Conservation (phyloP, 73 alveolate genomes). For the Symbiodinium natans region DNA sequence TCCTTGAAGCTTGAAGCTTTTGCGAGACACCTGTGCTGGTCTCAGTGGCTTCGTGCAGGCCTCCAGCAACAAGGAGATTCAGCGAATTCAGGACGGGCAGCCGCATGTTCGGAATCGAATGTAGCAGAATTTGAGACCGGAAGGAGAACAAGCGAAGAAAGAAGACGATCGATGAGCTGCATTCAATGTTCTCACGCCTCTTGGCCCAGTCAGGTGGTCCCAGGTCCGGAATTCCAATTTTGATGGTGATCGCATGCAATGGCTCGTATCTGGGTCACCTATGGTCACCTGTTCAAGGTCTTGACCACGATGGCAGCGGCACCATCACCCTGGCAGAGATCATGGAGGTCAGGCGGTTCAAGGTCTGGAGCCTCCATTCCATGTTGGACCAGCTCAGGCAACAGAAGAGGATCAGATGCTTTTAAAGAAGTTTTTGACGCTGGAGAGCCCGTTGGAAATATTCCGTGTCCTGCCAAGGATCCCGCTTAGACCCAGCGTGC, state of each 20-base stretch:
- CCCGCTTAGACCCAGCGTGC: not conserved
- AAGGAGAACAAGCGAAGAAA: not conserved
- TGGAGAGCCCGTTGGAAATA: not conserved
- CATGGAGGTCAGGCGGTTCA: not conserved
- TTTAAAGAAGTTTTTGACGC: not conserved
- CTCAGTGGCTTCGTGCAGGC: too few species aligned
- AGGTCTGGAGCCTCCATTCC: not conserved
- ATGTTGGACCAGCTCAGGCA: not conserved
- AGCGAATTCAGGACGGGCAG: not conserved
- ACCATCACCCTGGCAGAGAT: not conserved
- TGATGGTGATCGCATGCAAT: too few species aligned
- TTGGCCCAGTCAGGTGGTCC: not conserved
- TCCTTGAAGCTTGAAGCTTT: not conserved
- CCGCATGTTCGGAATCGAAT: not conserved
- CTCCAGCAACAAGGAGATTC: not conserved
- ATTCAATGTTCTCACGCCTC: not conserved
- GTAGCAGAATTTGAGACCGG: not conserved
- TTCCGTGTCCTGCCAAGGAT: not conserved
- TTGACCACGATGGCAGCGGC: not conserved
- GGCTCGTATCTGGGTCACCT: too few species aligned
- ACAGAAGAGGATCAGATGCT: slow-evolving; percentile 7
- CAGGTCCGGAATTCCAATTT: too few species aligned
- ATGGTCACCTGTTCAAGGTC: not conserved
- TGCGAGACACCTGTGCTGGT: too few species aligned
- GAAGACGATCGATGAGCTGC: not conserved